Base-by-base conservation (phyloP, 106 monocot genomes). In the Alisma plantagoaquatica region DNA sequence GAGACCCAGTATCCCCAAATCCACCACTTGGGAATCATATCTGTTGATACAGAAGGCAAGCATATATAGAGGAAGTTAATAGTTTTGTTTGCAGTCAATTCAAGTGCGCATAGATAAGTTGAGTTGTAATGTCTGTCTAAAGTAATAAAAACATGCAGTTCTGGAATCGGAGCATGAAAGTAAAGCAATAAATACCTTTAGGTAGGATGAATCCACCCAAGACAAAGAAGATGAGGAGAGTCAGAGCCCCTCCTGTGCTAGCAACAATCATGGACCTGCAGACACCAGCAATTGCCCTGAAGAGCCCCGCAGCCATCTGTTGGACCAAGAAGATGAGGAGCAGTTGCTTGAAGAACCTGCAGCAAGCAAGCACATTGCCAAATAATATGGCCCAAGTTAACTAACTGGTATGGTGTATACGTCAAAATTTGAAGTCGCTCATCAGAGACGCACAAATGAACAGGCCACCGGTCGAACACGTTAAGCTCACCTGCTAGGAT, bases 191-290 rank as follows among this genome's bases (percentile, higher is more conserved):
- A n/a, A n/a, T 57, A 81, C 91, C 53, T 75, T 57, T 75, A 19
- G 81, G 75, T 29, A 81, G 18, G 51, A 92, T 70, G 70, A 92
- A 86, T 27, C 91, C 91, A 44, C 91, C 81, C 21, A 91, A 57
- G 38, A 70, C 51, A 53, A 91, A 75, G 29, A 78, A 45, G n/a
- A 65, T 4, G 18, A 91, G 58, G 27, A 78, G 51, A 3, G 46
- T 24, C 20, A 74, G 60, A 44, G 84, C 29, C 14, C 84, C 84
- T 15, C 65, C 74, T 19, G 77, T 75, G 53, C 60, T 85, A 18
- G 81, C 66, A 10, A 88, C 23, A 5, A 64, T 53, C 31, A 70
- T 47, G 18, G 58, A 51, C 47, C 91, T 70, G 51, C 75, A 75
- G 7, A 82, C 8, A 1, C 73, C 70, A 21, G 78, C 78, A 8